phyloP scores from a whole-genome alignment of 805 yeast species.

The Geotrichum ghanense region DNA sequence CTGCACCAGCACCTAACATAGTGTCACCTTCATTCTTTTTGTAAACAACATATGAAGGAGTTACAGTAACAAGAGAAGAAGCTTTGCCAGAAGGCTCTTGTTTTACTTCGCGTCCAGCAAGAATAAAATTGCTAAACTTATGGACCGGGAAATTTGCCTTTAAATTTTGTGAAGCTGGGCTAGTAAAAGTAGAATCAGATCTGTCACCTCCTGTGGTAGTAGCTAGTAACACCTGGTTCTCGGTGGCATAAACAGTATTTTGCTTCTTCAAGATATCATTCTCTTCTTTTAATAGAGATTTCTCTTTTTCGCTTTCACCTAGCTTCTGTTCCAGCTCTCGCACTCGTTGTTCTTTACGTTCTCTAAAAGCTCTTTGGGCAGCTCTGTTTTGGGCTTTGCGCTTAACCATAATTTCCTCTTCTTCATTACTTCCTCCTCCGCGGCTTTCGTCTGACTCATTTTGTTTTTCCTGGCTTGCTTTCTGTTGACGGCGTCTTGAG shows the following conservation, averaged over 20 bases:
- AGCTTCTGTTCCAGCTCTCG: constrained; percentile 56
- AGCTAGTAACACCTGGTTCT: constrained; percentile 45
- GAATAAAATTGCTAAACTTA: constrained; percentile 10
- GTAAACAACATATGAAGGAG: constrained; percentile 12
- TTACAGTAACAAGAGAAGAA: neutral
- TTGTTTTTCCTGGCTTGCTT: neutral
- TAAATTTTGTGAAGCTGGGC: constrained; percentile 3
- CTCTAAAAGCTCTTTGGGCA: constrained; percentile 80
- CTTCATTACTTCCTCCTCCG: constrained; percentile 12
- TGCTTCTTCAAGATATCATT: constrained; percentile 41
- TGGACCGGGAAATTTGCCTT: constrained; percentile 13
- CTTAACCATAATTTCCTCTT: constrained; percentile 38
- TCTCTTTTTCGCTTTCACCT: constrained; percentile 44
- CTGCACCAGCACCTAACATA: constrained; percentile 61
- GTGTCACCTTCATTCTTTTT: constrained; percentile 28
- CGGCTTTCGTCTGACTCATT: neutral
- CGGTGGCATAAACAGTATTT: constrained; percentile 46
- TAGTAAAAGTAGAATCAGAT: neutral
- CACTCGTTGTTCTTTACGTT: constrained; percentile 61
- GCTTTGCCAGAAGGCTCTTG: neutral
- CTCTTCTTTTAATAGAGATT: constrained; percentile 34
- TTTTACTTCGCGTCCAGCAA: constrained; percentile 13
- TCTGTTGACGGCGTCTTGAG: neutral
- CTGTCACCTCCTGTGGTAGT: constrained; percentile 9
- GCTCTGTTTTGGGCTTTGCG: constrained; percentile 75